These are phyloP conservation scores for Pyrrhoderma noxium DNA, from an alignment of 1,284 basidiomycete genomes.

Conservation along the genomic window DNA sequence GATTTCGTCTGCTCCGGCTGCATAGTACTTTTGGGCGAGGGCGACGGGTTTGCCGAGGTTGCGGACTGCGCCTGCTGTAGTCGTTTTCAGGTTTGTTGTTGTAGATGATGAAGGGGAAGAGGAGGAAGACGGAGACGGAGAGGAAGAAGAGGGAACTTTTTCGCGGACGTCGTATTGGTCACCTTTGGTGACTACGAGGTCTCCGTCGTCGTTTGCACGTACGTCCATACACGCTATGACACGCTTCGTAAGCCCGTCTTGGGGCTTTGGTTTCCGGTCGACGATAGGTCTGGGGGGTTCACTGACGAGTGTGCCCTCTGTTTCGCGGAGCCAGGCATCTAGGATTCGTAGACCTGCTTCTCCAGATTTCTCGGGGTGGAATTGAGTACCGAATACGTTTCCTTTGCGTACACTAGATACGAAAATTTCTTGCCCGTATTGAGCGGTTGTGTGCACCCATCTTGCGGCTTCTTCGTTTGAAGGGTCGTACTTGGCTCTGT, in stretches of 20 bases:
- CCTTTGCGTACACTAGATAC: conserved; percentile 77
- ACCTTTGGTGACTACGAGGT: conserved; percentile 98
- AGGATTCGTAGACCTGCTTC: conserved; percentile 82
- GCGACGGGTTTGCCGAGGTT: conserved; percentile 98
- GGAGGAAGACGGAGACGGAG: conserved; percentile 22
- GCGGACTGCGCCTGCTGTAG: conserved; percentile 74
- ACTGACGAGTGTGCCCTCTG: conserved; percentile 23
- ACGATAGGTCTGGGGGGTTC: conserved; percentile 26
- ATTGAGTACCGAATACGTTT: conserved; percentile 93
- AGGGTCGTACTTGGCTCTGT: conserved; percentile 70
- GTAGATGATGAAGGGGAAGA: conserved; percentile 27
- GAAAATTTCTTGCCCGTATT: conserved; percentile 94
- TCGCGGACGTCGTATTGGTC: conserved; percentile 99
- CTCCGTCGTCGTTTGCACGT: conserved; percentile 91
- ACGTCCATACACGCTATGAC: conserved; percentile 99
- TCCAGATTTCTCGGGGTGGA: conserved; percentile 98
- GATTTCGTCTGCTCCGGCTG: conserved; percentile 90
- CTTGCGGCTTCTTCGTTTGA: conserved; percentile 46
- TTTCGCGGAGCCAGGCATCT: conserved; percentile 73
- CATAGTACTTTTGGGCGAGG: conserved; percentile 83
- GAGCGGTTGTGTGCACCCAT: conserved; percentile 84
- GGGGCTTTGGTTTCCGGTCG: conserved; percentile 33
- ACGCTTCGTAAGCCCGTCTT: conserved; percentile 80
- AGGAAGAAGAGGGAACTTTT: conserved; percentile 31
- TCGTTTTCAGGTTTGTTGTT: conserved; percentile 29